Base-by-base conservation (phyloP, 352 stramenopile genomes). In the Pythium inflatum region DNA sequence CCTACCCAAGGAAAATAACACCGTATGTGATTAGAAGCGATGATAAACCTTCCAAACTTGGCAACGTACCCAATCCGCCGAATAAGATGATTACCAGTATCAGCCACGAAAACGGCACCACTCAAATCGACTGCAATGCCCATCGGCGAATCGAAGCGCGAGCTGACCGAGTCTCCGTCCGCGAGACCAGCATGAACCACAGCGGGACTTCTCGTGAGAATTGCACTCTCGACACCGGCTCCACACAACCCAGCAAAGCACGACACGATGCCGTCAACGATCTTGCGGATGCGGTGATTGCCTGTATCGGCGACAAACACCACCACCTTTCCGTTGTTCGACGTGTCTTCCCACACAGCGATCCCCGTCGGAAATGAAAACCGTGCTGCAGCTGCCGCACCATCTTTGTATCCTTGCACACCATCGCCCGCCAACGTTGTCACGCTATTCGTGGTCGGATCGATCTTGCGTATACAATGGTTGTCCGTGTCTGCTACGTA, bases 401-500 rank as follows among this genome's bases (percentile, higher is more conserved):
- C 85, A 22, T 94, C 85, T 13, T 62, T 33, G 57, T 77, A 82
- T 0, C 86, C 82, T 53, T 88, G 60, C 2, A 66, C 62, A 1
- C 82, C 81, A n/a, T 86, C 70, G 6, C 87, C 85, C 22, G 83
- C 83, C 4, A 93, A 56, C 1, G 84, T 94, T 1, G 78, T 68
- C 16, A 91, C 85, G 1, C 41, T 73, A 31, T 83, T 70, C 0
- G 75, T 81, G 2, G 33, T 64, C 0, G 79, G 74, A 49, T 93
- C 82, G 34, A 98, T 91, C 34, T 80, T 80, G n/a, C 94, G 78
- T 40, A 98, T 97, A 12, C 89, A 56, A 71, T 98, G 95, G 76
- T 99, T 99, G 36, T 90, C 89, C 20, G 89, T 98, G 75, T 99
- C 97, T 1, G 93, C 93, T 3, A 99, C 92, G 74, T 98, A 99